phyloP scores from a whole-genome alignment of 805 yeast species.

The Myxozyma kluyveri region DNA sequence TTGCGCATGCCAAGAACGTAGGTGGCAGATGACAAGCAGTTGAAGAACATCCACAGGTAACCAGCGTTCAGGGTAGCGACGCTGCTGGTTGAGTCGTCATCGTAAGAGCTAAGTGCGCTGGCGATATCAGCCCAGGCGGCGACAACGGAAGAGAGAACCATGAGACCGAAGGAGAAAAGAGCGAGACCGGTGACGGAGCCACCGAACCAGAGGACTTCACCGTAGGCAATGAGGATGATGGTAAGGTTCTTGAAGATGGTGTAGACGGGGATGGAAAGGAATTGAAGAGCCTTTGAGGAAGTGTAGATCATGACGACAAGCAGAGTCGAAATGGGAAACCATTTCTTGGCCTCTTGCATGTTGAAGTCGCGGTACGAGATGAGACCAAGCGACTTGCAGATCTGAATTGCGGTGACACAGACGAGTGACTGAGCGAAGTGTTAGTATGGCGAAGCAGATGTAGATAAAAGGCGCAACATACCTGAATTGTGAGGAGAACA shows the following conservation, averaged over 20 bases:
- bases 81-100: slow-evolving; percentile 36
- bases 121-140: slow-evolving; percentile 84
- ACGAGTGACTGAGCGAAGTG: slow-evolving; percentile 52
- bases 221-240: slow-evolving; percentile 93
- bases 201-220: slow-evolving; percentile 97
- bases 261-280: slow-evolving; percentile 88
- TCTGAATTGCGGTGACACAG: slow-evolving; percentile 68
- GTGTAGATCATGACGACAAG: slow-evolving; percentile 95
- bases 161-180: slow-evolving; percentile 78
- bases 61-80: slow-evolving; percentile 55
- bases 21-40: slow-evolving; percentile 91
- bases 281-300: slow-evolving; percentile 90
- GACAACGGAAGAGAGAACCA: slow-evolving; percentile 93
- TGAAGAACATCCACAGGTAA: slow-evolving; percentile 94
- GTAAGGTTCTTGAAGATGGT: slow-evolving; percentile 98
- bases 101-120: slow-evolving; percentile 43
- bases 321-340: slow-evolving; percentile 87
- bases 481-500: slow-evolving; percentile 82
- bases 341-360: slow-evolving; percentile 84
- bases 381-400: slow-evolving; percentile 69
- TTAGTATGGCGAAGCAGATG: neutral
- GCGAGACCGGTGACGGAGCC: slow-evolving; percentile 89
- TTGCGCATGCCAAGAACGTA: slow-evolving; percentile 95
- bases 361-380: slow-evolving; percentile 85
- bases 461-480: slow-evolving; percentile 6